Percentiles rank a stretch among this genome's conserved stretches.
Conservation (phyloP, 805 yeast genomes). For the Starmera amethionina region DNA sequence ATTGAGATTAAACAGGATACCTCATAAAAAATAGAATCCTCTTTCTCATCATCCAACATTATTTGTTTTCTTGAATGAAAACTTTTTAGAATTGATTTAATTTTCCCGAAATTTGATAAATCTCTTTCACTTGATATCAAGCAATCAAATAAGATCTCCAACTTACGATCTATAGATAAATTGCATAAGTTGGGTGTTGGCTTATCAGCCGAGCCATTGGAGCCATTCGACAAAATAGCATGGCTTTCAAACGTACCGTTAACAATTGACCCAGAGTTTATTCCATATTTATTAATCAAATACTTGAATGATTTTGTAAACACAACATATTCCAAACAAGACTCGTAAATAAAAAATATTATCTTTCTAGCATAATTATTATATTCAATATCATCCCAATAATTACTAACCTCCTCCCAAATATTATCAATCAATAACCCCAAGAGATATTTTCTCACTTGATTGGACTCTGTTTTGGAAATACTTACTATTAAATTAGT, state of each 20-base stretch:
- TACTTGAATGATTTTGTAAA: constrained; percentile 7
- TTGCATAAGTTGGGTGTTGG: constrained; percentile 7
- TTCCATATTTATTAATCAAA: constrained; percentile 1
- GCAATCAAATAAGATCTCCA: neutral
- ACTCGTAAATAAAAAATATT: constrained; percentile 9
- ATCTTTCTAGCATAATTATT: constrained; percentile 7
- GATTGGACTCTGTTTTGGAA: constrained; percentile 4
- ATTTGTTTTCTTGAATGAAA: constrained; percentile 2
- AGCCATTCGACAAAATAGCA: constrained; percentile 2
- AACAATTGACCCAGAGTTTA: too few species aligned
- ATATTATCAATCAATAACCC: constrained; percentile 8
- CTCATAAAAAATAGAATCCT: constrained; percentile 11
- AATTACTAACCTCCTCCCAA: constrained; percentile 6
- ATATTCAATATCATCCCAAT: constrained; percentile 3
- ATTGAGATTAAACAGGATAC: constrained; percentile 11
- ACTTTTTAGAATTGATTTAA: constrained; percentile 2
- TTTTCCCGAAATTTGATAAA: constrained; percentile 1
- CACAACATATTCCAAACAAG: constrained; percentile 8
- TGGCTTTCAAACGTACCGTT: neutral
- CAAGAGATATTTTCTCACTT: constrained; percentile 6
- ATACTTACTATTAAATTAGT: constrained; percentile 8
- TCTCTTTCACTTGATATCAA: constrained; percentile 4
- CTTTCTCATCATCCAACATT: constrained; percentile 2
- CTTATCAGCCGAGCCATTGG: constrained; percentile 3
- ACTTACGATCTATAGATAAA: neutral